Evolutionary conservation across 192 early-diverging fungal species (phyloP), one percentile per base, ranked within the genome.

Genomic region (Cetraspora pellucida): DNA sequence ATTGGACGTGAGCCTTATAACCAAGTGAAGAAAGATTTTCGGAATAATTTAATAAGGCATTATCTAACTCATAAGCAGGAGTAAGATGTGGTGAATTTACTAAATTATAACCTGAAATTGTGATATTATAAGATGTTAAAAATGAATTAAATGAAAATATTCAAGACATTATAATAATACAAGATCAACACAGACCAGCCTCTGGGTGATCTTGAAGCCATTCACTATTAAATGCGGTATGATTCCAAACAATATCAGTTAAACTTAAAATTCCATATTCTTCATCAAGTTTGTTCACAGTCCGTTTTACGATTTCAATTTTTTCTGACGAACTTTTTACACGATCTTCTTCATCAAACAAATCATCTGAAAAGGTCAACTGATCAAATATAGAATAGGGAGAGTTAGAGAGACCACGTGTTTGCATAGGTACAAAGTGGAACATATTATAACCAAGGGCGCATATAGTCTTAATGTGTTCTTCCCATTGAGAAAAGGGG

Each of bases 211-310:
- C 91, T 80, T 89, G 82, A 49, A 99, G 89, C 94, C 95, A 99
- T n/a, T 81, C 83, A n/a, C 94, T 94, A 78, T 97, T 93, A 82
- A 89, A 90, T 27, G 95, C 93, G 23, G 97, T 99, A 83, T 99
- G 98, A 85, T 99, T 99, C 96, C 95, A 99, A 3, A 99, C 98
- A 75, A 99, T 89, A 83, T 99, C 98, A 11, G 95, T 95, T 50
- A 93, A 82, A 52, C 89, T 89, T 50, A 99, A 83, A 65, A 96
- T 86, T 0, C 88, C 89, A 81, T 90, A 89, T 43, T 89, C 85
- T 10, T 87, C 79, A 67, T 89, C 83, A 72, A 96, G 90, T 31
- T 77, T 77, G 47, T 75, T 70, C 31, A 97, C 61, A 27, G 79
- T 77, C 0, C 82, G 77, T 46, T 87, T 80, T 57, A 97, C 77